Evolutionary conservation across 345 rosid species (phyloP), one percentile per base, ranked within the genome.

Genomic region (Turnera subulata): DNA sequence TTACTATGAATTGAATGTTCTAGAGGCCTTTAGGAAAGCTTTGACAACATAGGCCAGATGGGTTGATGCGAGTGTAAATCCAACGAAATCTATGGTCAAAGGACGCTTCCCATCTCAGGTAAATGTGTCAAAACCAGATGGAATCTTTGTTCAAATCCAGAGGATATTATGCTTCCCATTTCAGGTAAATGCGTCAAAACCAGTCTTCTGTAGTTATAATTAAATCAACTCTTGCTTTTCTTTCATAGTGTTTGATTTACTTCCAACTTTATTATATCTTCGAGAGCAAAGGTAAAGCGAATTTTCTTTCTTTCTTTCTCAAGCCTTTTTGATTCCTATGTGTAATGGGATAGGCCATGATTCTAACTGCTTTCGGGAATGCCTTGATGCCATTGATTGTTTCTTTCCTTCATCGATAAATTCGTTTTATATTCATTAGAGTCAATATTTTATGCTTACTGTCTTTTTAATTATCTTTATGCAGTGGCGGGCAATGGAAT

Each of bases 401-500:
- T 6, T 8, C 2, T 37, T 37, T 37, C 2, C 39, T 11, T 2
- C 40, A 13, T 13, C 13, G 40, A 17, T 25, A 2, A 17, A 21
- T 63, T 46, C 22, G 20, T 20, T 55, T n/a, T n/a, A n/a, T 19
- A 37, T 53, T 43, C 15, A 2, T 15, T 1, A 8, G 14, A 23
- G 23, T 29, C 5, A 23, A 12, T 11, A 2, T 8, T 12, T 20
- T 24, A 21, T 20, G 52, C 35, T 3, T 4, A 16, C 12, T 0
- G 25, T 43, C 11, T 18, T 55, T 59, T 11, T 11, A 9, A 53
- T 58, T 33, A 21, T 17, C 4, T 9, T 20, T 64, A 12, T 77
- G 63, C 74, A 93, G 99, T 1, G 99, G 99, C 0, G 99, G 99
- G 46, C 99, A 93, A 54, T 93, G 99, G 99, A 93, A 93, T 63